Base-by-base conservation (phyloP, 305 asterid genomes). In the Fraxinus latifolia region DNA sequence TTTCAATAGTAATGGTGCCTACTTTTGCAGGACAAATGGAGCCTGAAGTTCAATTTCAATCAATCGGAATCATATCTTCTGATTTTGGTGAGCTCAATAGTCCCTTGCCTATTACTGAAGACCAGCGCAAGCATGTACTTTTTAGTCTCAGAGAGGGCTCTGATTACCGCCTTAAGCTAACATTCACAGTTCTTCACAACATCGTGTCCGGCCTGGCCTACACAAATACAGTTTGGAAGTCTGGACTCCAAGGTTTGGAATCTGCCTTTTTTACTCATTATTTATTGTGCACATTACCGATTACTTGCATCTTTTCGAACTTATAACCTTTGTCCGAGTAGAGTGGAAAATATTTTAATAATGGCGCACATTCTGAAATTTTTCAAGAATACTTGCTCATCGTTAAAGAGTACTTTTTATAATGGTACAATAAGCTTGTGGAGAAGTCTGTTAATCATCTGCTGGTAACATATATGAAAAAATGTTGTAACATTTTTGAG, bases 181-280 rank as follows among this genome's bases (percentile, higher is more conserved):
- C 91, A n/a, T 92, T 93, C 87, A 88, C 90, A 0, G 97, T 93
- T 87, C 90, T 89, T 84, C 93, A 93, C 87, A 92, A 93, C 87
- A 91, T 93, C 53, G 93, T 93, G 4, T 93, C 95, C 21, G 97
- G 97, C 80, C 87, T 93, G 76, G 88, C 92, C 4, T 93, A 92
- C 86, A 89, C 94, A 15, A 93, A 89, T 82, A 86, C 92, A 3
- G 97, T 92, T 53, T 91, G 97, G 97, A 93, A 91, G 78, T 86
- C 87, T 80, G 92, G 92, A 80, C 39, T 93, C 47, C 91, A 93
- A 91, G 97, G 97, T 93, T 79, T 29, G 84, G 53, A 84, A 75
- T 84, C 83, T 74, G 76, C 47, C 19, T 3, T 25, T 27, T 9
- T 83, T 53, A 44, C 6, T 17, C 27, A 55, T 55, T 55, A 6